Evolutionary conservation across 495 filamentous ascomycete species (phyloP).

Genomic region (Hamigera avellanea): DNA sequence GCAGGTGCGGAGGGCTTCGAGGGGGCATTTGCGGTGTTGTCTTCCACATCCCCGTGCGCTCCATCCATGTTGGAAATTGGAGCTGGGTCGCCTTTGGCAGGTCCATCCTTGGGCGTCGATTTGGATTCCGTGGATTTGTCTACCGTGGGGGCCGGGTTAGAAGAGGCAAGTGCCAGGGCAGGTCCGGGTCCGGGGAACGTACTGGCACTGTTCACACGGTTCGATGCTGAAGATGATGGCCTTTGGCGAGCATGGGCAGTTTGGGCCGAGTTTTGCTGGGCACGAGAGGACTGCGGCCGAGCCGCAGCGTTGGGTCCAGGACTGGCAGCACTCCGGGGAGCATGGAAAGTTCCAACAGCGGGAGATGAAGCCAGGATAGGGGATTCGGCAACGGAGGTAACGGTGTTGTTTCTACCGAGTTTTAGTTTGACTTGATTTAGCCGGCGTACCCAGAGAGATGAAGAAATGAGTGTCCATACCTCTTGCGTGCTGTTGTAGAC

Average conservation of each 20-base stretch:
- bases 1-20: slow-evolving; percentile 1
- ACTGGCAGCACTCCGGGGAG: slow-evolving; percentile 34
- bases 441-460: too few species aligned
- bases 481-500: slow-evolving; percentile 56
- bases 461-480: slow-evolving; percentile 31
- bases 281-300: slow-evolving; percentile 52
- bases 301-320: slow-evolving; percentile 25
- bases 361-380: slow-evolving; percentile 66
- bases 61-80: slow-evolving; percentile 13
- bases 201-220: slow-evolving; percentile 22
- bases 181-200: slow-evolving; percentile 7
- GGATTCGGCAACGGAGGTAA: slow-evolving; percentile 43
- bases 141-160: slow-evolving; percentile 8
- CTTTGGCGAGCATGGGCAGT: slow-evolving; percentile 44
- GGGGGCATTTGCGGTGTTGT: slow-evolving; percentile 22
- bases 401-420: slow-evolving; percentile 34
- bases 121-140: slow-evolving; percentile 27
- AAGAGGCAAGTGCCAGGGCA: neutral
- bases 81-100: slow-evolving; percentile 16
- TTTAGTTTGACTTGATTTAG: neutral
- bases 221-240: slow-evolving; percentile 50
- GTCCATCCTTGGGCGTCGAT: slow-evolving; percentile 18
- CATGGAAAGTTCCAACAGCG: slow-evolving; percentile 47
- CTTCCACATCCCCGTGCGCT: slow-evolving; percentile 13
- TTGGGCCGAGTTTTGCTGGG: slow-evolving; percentile 54